Evolutionary conservation across 192 early-diverging fungal species (phyloP), one percentile per base, ranked within the genome.

Genomic region (Coemansia erecta): DNA sequence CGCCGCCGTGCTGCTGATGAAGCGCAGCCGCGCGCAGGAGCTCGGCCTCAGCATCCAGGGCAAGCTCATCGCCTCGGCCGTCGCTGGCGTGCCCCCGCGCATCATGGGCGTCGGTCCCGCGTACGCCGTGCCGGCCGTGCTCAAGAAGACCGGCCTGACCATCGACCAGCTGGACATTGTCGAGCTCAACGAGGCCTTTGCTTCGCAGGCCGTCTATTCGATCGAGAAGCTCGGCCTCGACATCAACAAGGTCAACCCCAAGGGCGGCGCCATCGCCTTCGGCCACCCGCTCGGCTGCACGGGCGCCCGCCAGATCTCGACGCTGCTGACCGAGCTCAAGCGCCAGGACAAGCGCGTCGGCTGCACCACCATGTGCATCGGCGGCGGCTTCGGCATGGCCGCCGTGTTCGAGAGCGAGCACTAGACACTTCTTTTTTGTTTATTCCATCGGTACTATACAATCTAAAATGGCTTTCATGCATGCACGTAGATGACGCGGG

Each of bases 71-170:
- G 86, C 89, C 40, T 91, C 90, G 31, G 88, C 91, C 10, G 89
- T 87, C 52, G 92, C 92, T 18, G 95, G 97, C 69, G 92, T 94
- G 56, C 92, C 94, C 14, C 93, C 94, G 18, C 81, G 84, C 23
- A 87, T 97, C 79, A 99, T 99, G 97, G 95, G 97, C 72, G 86
- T 98, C 52, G 97, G 97, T 22, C 97, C 95, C 10, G 97, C 94
- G 17, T 85, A 85, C 56, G 95, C 97, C 40, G 95, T 99, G 74
- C 97, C 97, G 15, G 85, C 81, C 1, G 93, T 91, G 41, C 77
- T 92, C 60, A 80, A 89, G 72, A 88, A 90, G 73, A 85, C 89
- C 28, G 91, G 92, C 3, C 70, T 97, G 60, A 74, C 63, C 31
- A 47, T 90, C 46, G 73, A 84, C 46, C 92, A 97, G 68, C 84